A percentile compares a stretch with the other conserved stretches of the same genome.
Evolutionary conservation across 257 asterid genomes (phyloP).

Genomic region (Paraleonurus japonicus): DNA sequence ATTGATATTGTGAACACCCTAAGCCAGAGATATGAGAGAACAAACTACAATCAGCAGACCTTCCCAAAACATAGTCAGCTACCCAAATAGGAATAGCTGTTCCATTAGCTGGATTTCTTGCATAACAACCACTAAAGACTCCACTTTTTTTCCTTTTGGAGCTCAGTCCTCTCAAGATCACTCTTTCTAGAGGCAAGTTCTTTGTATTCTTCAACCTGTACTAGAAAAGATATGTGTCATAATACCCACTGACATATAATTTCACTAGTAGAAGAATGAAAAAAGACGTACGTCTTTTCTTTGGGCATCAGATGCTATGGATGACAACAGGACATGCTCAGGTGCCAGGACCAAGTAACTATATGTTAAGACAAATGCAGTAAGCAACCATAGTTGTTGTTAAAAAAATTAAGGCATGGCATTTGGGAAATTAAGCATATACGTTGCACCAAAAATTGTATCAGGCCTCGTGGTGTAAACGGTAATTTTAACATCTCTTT

Average conservation of each 20-base stretch:
- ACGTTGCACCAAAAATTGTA: conserved; percentile 98
- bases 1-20: not conserved
- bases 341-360: conserved; percentile 96
- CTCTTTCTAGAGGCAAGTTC: conserved; percentile 88
- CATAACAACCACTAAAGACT: conserved; percentile 88
- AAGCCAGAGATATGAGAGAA: conserved; percentile 14
- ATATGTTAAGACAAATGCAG: conserved; percentile 30
- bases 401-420: conserved; percentile 14
- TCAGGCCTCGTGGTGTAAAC: conserved; percentile 97
- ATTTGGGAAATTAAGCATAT: conserved; percentile 30
- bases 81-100: conserved; percentile 86
- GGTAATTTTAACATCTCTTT: conserved; percentile 52
- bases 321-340: conserved; percentile 68
- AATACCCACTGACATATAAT: conserved; percentile 19
- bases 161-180: conserved; percentile 97
- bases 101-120: conserved; percentile 90
- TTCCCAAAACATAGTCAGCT: conserved; percentile 97
- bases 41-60: conserved; percentile 41
- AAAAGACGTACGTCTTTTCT: conserved; percentile 54
- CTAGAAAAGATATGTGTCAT: conserved; percentile 22
- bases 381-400: conserved; percentile 16
- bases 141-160: conserved; percentile 96
- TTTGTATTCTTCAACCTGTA: conserved; percentile 83
- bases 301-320: conserved; percentile 65
- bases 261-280: conserved; percentile 10